Evolutionary conservation across 108 stramenopile genomes (phyloP).

Genomic region (Stephanodiscus triporus): DNA sequence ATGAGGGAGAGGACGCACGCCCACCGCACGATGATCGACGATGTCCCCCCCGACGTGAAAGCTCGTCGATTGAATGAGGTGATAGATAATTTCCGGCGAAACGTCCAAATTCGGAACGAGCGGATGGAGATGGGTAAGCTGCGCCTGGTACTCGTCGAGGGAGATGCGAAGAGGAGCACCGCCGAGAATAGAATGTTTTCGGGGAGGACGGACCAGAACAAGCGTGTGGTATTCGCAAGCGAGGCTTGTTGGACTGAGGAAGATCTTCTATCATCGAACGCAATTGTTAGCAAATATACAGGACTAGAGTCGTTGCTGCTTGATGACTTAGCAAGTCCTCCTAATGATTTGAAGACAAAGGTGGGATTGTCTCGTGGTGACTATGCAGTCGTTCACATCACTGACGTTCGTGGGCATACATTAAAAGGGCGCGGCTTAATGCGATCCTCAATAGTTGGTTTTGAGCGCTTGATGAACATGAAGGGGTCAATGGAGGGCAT

Average conservation of each 20-base stretch:
- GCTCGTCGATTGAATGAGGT: constrained; percentile 85
- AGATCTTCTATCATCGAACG: constrained; percentile 24
- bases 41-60: constrained; percentile 94
- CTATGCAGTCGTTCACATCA: constrained; percentile 80
- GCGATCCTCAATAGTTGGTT: constrained; percentile 56
- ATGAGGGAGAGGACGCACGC: constrained; percentile 96
- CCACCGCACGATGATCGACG: constrained; percentile 88
- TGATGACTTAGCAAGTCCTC: background rate
- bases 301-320: background rate
- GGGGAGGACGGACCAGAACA: constrained; percentile 88
- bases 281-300: background rate
- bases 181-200: constrained; percentile 45
- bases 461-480: constrained; percentile 36
- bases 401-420: constrained; percentile 80
- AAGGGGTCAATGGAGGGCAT: background rate
- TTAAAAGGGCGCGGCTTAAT: constrained; percentile 72
- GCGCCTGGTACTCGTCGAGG: constrained; percentile 84
- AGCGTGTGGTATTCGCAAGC: constrained; percentile 67
- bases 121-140: constrained; percentile 72
- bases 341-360: constrained; percentile 17
- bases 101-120: constrained; percentile 76
- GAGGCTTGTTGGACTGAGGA: constrained; percentile 36
- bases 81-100: constrained; percentile 66
- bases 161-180: constrained; percentile 68
- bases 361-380: constrained; percentile 65